These are phyloP conservation scores for Sporothrix schenckii DNA, from an alignment of 2,329 filamentous ascomycete species.

Conservation along the genomic window DNA sequence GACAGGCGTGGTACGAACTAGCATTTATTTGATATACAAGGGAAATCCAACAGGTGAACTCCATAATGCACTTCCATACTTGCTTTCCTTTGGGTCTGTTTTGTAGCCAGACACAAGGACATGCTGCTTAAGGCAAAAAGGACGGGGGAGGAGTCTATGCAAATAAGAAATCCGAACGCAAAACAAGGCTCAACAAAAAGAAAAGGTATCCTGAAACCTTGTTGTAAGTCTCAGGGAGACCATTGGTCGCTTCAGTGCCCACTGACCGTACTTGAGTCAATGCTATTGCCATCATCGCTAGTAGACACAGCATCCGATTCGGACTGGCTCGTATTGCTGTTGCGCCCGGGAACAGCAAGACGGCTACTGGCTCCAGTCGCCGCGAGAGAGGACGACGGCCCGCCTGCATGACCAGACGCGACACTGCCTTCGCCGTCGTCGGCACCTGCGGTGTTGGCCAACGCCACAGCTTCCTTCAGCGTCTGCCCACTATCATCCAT, in stretches of 20 bases:
- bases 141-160: not conserved
- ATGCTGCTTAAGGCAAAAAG: not conserved
- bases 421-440: slow-evolving; percentile 1
- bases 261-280: slow-evolving; percentile 32
- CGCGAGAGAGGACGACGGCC: not conserved
- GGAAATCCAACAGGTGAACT: not conserved
- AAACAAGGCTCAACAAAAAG: not conserved
- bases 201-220: not conserved
- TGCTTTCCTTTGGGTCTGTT: not conserved
- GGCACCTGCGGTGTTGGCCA: slow-evolving; percentile 51
- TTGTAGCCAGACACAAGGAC: not conserved
- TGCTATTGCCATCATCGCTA: slow-evolving; percentile 35
- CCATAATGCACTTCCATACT: not conserved
- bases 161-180: not conserved
- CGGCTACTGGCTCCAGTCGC: slow-evolving; percentile 38
- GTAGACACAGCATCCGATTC: slow-evolving; percentile 35
- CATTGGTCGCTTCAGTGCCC: not conserved
- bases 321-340: slow-evolving; percentile 31
- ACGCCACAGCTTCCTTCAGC: slow-evolving; percentile 70
- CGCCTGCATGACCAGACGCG: not conserved
- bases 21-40: not conserved
- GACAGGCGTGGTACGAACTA: not conserved
- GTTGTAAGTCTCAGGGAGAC: too few relatives aligned
- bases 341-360: slow-evolving; percentile 40
- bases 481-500: slow-evolving; percentile 85